Conservation (phyloP, 768 basidiomycete genomes). For the Lactarius evosmus region DNA sequence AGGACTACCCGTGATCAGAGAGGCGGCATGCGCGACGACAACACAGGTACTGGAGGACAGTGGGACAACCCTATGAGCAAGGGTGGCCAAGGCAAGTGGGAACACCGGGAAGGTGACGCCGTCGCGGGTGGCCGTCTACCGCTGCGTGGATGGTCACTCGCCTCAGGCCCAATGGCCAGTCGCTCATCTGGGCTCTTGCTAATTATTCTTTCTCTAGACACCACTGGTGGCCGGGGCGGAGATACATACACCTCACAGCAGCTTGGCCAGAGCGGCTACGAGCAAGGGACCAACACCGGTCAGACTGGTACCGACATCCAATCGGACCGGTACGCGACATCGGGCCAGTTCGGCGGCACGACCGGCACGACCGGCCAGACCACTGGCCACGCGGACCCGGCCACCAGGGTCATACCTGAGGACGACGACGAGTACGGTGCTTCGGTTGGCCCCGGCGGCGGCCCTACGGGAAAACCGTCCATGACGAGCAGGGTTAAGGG, state of each 20-base stretch:
- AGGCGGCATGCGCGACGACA: neutral
- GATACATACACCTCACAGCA: constrained; percentile 8
- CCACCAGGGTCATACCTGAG: too few species aligned
- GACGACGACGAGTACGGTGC: constrained; percentile 2
- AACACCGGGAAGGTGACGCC: neutral
- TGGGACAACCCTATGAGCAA: constrained; percentile 2
- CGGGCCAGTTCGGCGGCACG: constrained; percentile 7
- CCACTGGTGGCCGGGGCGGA: neutral
- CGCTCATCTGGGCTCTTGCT: neutral
- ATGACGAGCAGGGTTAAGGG: constrained; percentile 19
- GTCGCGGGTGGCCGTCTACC: neutral
- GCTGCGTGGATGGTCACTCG: neutral
- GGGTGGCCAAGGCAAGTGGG: constrained; percentile 8
- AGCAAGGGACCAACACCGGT: neutral
- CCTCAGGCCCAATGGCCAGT: neutral
- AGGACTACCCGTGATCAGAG: constrained; percentile 6
- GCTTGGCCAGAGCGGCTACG: neutral
- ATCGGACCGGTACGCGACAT: neutral
- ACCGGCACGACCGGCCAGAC: neutral
- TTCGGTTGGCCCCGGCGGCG: neutral
- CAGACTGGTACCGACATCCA: neutral
- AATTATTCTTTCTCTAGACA: neutral
- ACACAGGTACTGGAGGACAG: neutral
- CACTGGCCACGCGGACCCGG: neutral
- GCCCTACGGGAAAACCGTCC: constrained; percentile 5